Base-by-base conservation (phyloP, 2,329 filamentous ascomycete genomes). In the Epichloe amarillans region DNA sequence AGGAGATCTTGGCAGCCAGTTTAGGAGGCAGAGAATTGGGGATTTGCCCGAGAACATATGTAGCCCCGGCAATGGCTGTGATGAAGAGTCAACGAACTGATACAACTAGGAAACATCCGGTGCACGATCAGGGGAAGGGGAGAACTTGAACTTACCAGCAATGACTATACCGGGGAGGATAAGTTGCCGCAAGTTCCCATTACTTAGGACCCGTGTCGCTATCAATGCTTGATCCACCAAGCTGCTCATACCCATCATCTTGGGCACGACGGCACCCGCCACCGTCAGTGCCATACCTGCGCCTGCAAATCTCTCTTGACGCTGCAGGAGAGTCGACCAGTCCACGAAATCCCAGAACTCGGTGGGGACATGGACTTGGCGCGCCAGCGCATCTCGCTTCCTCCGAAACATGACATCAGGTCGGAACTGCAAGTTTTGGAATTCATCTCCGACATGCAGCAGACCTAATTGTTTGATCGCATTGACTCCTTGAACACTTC, bases 281-380 rank as follows among this genome's bases (percentile, higher is more conserved):
- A 95, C 79, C 1, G 93, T 98, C 62, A 98, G 76, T 5, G 91
- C 93, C 84, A 98, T 90, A 56, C 93, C 86, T 3, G 90, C 94
- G 39, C 91, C 88, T 5, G 91, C 90, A 51, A 94, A 76, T 74
- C 97, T 98, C 68, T 98, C 93, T 65, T 97, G 91, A 50, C 83
- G 79, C 62, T 96, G 88, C 71, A 95, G 77, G 5, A 97, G 70
- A 11, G 82, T 86, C 17, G 82, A 76, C 66, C 89, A 75, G 66
- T 98, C 93, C 60, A 98, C 87, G 73, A 98, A 97, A 69, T 98
- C 93, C 77, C 77, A 86, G 0, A 95, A 60, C 62, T 98, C 90
- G 4, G 93, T 86, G 50, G 93, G 82, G 19, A 95, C 82, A 54
- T 96, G 82, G 15, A 97, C 83, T 62, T 95, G 84, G 56, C 88